phyloP scores from a whole-genome alignment of 495 filamentous ascomycete species.

The Cercophora scortea region DNA sequence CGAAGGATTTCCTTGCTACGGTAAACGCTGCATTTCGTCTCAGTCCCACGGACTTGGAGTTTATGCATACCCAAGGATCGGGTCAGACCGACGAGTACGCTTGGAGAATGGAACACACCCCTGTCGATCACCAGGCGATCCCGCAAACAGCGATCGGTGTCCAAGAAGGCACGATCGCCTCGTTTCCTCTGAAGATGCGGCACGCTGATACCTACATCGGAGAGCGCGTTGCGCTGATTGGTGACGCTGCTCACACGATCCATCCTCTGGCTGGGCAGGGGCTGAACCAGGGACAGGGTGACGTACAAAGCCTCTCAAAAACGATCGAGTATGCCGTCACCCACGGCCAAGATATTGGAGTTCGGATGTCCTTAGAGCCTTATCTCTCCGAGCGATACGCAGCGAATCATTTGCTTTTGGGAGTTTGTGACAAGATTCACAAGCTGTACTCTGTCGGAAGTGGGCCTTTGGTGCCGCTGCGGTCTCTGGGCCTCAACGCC shows the following conservation, averaged over 20 bases:
- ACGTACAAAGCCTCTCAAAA: conserved; percentile 66
- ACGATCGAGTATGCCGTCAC: conserved; percentile 69
- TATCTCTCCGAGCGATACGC: conserved; percentile 75
- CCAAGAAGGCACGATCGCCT: conserved; percentile 74
- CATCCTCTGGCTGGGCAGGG: conserved; percentile 94
- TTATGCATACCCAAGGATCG: conserved; percentile 57
- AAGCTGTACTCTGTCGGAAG: conserved; percentile 76
- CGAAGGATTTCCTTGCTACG: conserved; percentile 70
- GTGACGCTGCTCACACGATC: conserved; percentile 90
- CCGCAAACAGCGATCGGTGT: conserved; percentile 51
- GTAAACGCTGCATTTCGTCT: conserved; percentile 93
- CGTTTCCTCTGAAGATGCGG: conserved; percentile 83
- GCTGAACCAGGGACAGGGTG: conserved; percentile 85
- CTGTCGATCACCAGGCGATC: conserved; percentile 36
- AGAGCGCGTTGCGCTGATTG: conserved; percentile 79
- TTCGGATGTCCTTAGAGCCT: conserved; percentile 60
- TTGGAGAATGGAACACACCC: conserved; percentile 72
- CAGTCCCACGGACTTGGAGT: conserved; percentile 65
- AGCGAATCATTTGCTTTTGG: conserved; percentile 77
- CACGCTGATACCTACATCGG: conserved; percentile 89
- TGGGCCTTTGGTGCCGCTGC: conserved; percentile 67
- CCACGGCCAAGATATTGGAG: conserved; percentile 76
- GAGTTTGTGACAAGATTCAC: conserved; percentile 87
- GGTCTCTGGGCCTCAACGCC: conserved; percentile 67
- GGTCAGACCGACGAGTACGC: conserved; percentile 66